Percentiles rank a stretch among this genome's conserved stretches.
phyloP scores from a whole-genome alignment of 1,284 basidiomycete species.

The Gomphus bonarii region DNA sequence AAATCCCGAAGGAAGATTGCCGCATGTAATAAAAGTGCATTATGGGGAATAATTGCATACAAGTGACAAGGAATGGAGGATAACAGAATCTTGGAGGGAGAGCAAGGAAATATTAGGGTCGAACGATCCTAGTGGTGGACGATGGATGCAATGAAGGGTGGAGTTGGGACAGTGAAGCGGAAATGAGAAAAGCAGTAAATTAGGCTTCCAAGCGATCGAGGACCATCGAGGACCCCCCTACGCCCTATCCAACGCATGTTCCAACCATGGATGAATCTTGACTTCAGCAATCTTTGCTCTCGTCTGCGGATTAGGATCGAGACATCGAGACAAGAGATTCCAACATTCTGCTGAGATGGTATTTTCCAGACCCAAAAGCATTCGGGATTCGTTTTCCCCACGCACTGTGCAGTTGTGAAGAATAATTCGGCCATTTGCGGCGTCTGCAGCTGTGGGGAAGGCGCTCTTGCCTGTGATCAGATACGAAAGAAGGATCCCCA shows the following conservation, averaged over 20 bases:
- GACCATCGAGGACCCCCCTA: neutral
- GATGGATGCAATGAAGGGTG: neutral
- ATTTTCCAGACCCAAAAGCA: slow-evolving; percentile 18
- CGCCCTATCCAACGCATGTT: neutral
- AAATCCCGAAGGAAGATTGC: neutral
- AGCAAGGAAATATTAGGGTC: neutral
- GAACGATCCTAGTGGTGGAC: neutral
- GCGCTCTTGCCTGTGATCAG: slow-evolving; percentile 80
- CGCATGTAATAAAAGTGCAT: neutral
- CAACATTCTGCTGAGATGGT: slow-evolving; percentile 22
- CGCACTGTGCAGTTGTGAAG: slow-evolving; percentile 11
- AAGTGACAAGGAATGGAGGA: neutral
- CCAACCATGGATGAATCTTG: slow-evolving; percentile 68
- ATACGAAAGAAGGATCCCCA: slow-evolving; percentile 84
- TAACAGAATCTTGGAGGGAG: neutral
- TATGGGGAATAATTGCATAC: neutral
- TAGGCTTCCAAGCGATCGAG: neutral
- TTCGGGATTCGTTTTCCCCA: neutral
- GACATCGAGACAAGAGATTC: slow-evolving; percentile 62
- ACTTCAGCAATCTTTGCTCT: slow-evolving; percentile 67
- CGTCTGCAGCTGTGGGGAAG: slow-evolving; percentile 67
- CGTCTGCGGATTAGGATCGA: slow-evolving; percentile 59
- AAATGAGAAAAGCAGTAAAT: neutral
- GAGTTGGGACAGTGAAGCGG: neutral
- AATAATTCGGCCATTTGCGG: slow-evolving; percentile 34